Conservation (phyloP, 306 rosid species). For the Rosa rugosa region DNA sequence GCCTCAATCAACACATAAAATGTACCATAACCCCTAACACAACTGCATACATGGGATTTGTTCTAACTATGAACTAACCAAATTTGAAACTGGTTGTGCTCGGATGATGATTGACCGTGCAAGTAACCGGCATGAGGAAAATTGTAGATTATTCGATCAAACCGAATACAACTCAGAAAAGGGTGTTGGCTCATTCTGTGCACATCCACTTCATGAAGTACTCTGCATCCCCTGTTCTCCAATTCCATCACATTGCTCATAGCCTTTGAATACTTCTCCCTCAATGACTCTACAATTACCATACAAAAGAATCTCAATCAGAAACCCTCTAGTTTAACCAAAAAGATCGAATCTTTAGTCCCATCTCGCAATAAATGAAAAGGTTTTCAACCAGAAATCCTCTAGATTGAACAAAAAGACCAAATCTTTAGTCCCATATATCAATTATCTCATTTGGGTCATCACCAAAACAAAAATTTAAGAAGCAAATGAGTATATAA, state of each 20-base stretch:
- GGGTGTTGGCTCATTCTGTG: slow-evolving; percentile 1
- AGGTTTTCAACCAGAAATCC: not conserved
- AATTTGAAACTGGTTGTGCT: not conserved
- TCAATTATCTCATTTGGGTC: not conserved
- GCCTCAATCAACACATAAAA: not conserved
- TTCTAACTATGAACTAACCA: slow-evolving; percentile 13
- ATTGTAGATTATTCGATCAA: slow-evolving; percentile 28
- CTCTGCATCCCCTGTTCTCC: not conserved
- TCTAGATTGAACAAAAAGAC: not conserved
- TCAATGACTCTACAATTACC: not conserved
- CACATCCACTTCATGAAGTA: slow-evolving; percentile 5
- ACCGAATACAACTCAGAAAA: not conserved
- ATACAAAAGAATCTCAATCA: slow-evolving; percentile 1
- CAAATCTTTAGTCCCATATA: not conserved
- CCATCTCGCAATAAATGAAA: not conserved
- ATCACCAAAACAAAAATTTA: not conserved
- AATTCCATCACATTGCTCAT: slow-evolving; percentile 14
- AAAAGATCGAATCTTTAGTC: not conserved
- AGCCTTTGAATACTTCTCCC: slow-evolving; percentile 6
- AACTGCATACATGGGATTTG: not conserved
- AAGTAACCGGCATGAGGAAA: slow-evolving; percentile 34
- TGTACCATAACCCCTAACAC: not conserved
- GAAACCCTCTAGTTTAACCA: not conserved
- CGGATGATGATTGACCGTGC: not conserved
- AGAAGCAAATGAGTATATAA: not conserved